phyloP scores from a whole-genome alignment of 441 rosid genomes.

The Kokia cookei region DNA sequence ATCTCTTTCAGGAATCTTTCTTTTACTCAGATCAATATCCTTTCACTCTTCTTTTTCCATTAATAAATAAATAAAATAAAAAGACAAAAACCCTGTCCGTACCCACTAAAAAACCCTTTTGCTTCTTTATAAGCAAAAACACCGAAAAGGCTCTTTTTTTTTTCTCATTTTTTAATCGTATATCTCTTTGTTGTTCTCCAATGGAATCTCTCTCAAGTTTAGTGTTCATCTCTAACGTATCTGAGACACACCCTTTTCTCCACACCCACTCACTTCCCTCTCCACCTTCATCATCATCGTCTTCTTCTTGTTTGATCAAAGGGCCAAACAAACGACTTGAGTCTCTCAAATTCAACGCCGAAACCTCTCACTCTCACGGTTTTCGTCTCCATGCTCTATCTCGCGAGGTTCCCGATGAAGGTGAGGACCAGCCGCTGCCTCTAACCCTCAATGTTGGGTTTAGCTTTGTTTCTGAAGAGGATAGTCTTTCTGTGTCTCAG shows the following conservation, averaged over 20 bases:
- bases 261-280: constrained; percentile 13
- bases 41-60: background rate
- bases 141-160: background rate
- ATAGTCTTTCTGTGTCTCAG: constrained; percentile 38
- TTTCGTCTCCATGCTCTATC: constrained; percentile 39
- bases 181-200: background rate
- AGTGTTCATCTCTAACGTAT: constrained; percentile 25
- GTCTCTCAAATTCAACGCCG: constrained; percentile 36
- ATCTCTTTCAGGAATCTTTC: background rate
- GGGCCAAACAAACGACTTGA: constrained; percentile 26
- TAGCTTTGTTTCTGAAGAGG: constrained; percentile 38
- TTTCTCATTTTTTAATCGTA: background rate
- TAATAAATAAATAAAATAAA: background rate
- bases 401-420: constrained; percentile 38
- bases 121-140: background rate
- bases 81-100: background rate
- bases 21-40: background rate
- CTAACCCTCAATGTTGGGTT: constrained; percentile 26
- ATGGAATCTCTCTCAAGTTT: constrained; percentile 63
- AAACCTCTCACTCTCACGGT: constrained; percentile 22
- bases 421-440: constrained; percentile 33
- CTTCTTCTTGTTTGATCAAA: constrained; percentile 26
- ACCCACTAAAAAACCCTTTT: background rate
- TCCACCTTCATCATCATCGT: constrained; percentile 13
- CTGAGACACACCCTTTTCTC: constrained; percentile 16